Conservation (phyloP, 1,139 yeast species). For the Arxiozyma bovina region DNA sequence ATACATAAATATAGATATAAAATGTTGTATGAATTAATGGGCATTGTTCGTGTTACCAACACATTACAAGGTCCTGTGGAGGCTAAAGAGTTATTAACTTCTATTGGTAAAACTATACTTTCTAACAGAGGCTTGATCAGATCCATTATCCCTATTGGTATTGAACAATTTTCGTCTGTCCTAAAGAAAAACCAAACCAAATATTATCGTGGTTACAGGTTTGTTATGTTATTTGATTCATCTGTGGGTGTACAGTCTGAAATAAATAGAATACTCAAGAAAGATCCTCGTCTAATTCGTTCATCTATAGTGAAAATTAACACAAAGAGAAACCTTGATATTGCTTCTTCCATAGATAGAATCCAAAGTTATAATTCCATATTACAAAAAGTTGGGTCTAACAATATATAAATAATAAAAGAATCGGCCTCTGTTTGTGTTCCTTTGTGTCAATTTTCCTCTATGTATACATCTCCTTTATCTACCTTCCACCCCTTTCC, state of each 20-base stretch:
- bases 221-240: slow-evolving; percentile 77
- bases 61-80: slow-evolving; percentile 49
- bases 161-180: slow-evolving; percentile 68
- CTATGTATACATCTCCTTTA: too few species aligned
- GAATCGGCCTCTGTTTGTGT: background rate
- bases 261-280: slow-evolving; percentile 66
- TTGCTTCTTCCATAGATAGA: slow-evolving; percentile 45
- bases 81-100: slow-evolving; percentile 57
- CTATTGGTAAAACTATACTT: slow-evolving; percentile 74
- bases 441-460: too few species aligned
- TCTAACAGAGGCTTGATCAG: slow-evolving; percentile 89
- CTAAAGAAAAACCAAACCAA: slow-evolving; percentile 80
- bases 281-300: slow-evolving; percentile 85
- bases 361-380: slow-evolving; percentile 27
- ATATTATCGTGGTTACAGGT: slow-evolving; percentile 85
- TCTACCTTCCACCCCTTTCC: background rate
- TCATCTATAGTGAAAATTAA: slow-evolving; percentile 65
- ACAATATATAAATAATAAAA: background rate
- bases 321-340: slow-evolving; percentile 44
- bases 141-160: slow-evolving; percentile 71
- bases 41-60: slow-evolving; percentile 72
- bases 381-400: slow-evolving; percentile 12
- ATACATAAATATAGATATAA: background rate
- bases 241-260: slow-evolving; percentile 82
- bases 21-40: slow-evolving; percentile 90